Base-by-base conservation (phyloP, 257 asterid genomes). In the Salvia rosmarinus region DNA sequence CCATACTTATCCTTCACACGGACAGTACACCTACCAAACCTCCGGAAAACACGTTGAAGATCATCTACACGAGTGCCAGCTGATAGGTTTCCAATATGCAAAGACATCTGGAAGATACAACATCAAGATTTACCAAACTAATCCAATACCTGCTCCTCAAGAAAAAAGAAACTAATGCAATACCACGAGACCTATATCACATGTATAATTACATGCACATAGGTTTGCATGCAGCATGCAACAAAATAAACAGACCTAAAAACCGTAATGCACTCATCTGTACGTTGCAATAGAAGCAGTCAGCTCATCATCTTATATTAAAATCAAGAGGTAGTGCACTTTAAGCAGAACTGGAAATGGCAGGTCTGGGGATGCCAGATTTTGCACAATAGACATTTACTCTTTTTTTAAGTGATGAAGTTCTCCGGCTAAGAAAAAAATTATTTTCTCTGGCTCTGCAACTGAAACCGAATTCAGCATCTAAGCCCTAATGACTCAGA, bases 21-120 rank as follows among this genome's bases (percentile, higher is more conserved):
- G 69, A 87, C 56, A 9, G 61, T 84, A 73, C 96, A 87, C 52
- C 44, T 72, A 35, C 94, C 94, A 64, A 89, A 89, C 69, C 84
- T 82, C 79, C 82, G 79, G 73, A 89, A 87, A 76, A 78, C 83
- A 60, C 43, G 82, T 69, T 81, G 85, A 43, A 85, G 84, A 17
- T 84, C 95, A 58, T 84, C 85, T 25, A 52, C 77, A 57, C 71
- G 77, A 23, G 64, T 60, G 47, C 51, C 78, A 74, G 94, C 43
- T 46, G 94, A 78, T 23, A 89, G 70, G 62, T 87, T 87, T 32
- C 90, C 91, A n/a, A 84, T 85, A 75, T 85, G 85, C 84, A 87
- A 75, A 35, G 91, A 84, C 96, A 87, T 85, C 96, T 82, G 76
- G 11, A 75, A 73, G 37, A 30, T 65, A 20, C 43, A 32, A 80